phyloP scores from a whole-genome alignment of 768 basidiomycete species.

The Peribolospora kevripleyi region DNA sequence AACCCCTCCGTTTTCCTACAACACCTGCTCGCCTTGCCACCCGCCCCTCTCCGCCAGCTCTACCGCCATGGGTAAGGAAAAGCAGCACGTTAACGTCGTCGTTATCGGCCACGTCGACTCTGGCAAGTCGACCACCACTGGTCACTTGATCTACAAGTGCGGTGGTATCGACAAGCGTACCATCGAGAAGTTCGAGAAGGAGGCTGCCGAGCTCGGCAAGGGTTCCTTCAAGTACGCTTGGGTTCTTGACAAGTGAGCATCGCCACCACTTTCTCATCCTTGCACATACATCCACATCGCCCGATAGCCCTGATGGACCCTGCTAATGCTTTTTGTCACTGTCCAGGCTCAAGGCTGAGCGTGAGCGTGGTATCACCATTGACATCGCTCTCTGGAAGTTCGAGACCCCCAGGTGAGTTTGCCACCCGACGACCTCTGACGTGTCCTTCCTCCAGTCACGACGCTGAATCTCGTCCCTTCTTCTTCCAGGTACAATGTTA shows the following conservation, averaged over 20 bases:
- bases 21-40: not conserved
- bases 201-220: conserved; percentile 99
- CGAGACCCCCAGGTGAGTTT: conserved; percentile 84
- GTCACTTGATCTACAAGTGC: conserved; percentile 99
- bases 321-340: not conserved
- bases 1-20: too few relatives aligned
- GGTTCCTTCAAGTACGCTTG: conserved; percentile 52
- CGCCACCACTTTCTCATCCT: not conserved
- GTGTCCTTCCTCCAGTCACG: not conserved
- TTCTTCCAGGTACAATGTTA: conserved; percentile 29
- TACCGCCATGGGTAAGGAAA: conserved; percentile 79
- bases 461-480: conserved; percentile 4
- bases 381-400: conserved; percentile 99
- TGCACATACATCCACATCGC: not conserved
- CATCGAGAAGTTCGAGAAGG: conserved; percentile 99
- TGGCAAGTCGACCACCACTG: conserved; percentile 99
- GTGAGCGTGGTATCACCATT: conserved; percentile 99
- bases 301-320: too few relatives aligned
- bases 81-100: conserved; percentile 91
- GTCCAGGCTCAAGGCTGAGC: conserved; percentile 74
- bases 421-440: not conserved
- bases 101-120: conserved; percentile 70
- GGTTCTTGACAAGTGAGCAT: conserved; percentile 61
- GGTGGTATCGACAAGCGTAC: conserved; percentile 99
- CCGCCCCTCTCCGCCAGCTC: not conserved